A percentile compares a stretch with the other conserved stretches of the same genome.
Evolutionary conservation across 139 green algal genomes (phyloP).

Genomic region (Protoeuglena noctilucae): DNA sequence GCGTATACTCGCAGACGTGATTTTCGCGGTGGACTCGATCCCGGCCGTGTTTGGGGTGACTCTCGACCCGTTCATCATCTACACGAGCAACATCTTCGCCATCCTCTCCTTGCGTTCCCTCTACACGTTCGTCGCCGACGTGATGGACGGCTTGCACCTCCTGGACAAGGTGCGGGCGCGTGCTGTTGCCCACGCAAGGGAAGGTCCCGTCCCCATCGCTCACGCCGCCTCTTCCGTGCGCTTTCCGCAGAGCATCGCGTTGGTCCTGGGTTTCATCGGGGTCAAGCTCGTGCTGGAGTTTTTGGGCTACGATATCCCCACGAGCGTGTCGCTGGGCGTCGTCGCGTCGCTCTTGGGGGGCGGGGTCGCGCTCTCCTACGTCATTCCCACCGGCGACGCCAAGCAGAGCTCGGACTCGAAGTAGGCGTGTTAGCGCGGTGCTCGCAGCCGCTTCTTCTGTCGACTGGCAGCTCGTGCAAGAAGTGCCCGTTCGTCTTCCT

Average conservation of each 20-base stretch:
- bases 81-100: constrained; percentile 87
- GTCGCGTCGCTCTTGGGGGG: constrained; percentile 43
- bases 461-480: too few relatives aligned
- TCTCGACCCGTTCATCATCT: constrained; percentile 93
- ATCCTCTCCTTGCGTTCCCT: constrained; percentile 64
- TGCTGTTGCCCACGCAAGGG: too few relatives aligned
- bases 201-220: too few relatives aligned
- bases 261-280: constrained; percentile 74
- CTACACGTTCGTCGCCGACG: constrained; percentile 42
- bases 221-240: too few relatives aligned
- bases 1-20: too few relatives aligned
- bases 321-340: constrained; percentile 45
- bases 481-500: too few relatives aligned
- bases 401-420: too few relatives aligned
- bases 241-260: too few relatives aligned
- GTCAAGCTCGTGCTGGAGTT: constrained; percentile 53
- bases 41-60: constrained; percentile 85
- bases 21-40: constrained; percentile 93
- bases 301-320: constrained; percentile 47
- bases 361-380: constrained; percentile 54
- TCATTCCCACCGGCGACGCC: too few relatives aligned
- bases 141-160: constrained; percentile 29
- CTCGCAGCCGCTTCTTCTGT: too few relatives aligned
- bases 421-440: too few relatives aligned
- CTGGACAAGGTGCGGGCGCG: too few relatives aligned